phyloP scores from a whole-genome alignment of 768 basidiomycete genomes.

The Leccinum broughii region DNA sequence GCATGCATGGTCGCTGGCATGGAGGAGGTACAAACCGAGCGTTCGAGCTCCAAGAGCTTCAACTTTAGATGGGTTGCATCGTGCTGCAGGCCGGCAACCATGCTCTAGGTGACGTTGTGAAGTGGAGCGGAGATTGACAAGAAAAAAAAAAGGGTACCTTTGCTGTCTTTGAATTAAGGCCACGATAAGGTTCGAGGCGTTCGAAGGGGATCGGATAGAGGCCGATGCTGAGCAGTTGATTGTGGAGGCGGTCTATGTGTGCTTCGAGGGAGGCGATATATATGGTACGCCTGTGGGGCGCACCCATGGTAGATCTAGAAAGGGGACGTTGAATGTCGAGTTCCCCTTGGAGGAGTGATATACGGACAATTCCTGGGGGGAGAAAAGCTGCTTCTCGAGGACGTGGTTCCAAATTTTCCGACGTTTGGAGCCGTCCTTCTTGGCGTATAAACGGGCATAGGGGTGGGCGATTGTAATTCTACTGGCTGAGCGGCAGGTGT shows the following conservation, averaged over 20 bases:
- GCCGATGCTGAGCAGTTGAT: slow-evolving; percentile 51
- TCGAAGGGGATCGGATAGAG: slow-evolving; percentile 57
- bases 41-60: slow-evolving; percentile 67
- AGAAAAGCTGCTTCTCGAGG: slow-evolving; percentile 71
- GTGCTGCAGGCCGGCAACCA: slow-evolving; percentile 70
- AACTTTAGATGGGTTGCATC: slow-evolving; percentile 59
- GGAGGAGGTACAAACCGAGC: slow-evolving; percentile 46
- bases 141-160: slow-evolving; percentile 47
- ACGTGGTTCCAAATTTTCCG: slow-evolving; percentile 79
- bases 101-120: slow-evolving; percentile 48
- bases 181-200: slow-evolving; percentile 61
- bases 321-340: not conserved
- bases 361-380: slow-evolving; percentile 62
- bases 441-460: slow-evolving; percentile 68
- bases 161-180: slow-evolving; percentile 74
- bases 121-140: not conserved
- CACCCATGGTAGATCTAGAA: slow-evolving; percentile 61
- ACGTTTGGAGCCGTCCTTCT: slow-evolving; percentile 62
- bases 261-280: slow-evolving; percentile 74
- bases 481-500: slow-evolving; percentile 17
- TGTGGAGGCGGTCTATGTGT: slow-evolving; percentile 68
- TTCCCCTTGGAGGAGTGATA: not conserved
- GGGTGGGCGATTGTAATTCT: slow-evolving; percentile 55
- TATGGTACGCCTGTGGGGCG: slow-evolving; percentile 65
- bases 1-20: not conserved